Evolutionary conservation across 2,329 filamentous ascomycete genomes (phyloP).

Genomic region (Colletotrichum acutatum): DNA sequence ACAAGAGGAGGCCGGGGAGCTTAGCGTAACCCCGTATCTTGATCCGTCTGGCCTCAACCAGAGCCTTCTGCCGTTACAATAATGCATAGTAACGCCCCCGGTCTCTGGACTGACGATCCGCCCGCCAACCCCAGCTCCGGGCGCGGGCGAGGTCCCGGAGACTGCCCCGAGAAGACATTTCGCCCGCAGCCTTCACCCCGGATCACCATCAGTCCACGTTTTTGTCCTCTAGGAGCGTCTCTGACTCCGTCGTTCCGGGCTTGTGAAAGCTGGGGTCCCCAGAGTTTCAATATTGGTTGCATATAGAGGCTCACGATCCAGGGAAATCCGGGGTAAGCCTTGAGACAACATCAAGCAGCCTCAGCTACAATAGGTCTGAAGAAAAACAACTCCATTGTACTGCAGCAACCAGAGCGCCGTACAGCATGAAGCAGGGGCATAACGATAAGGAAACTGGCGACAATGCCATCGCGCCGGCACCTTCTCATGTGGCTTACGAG

Average conservation of each 20-base stretch:
- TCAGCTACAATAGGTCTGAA: neutral
- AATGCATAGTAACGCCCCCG: neutral
- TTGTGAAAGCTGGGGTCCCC: conserved; percentile 14
- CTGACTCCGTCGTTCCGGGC: conserved; percentile 15
- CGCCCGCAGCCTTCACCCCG: neutral
- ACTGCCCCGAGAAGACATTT: neutral
- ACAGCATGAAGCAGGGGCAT: conserved; percentile 15
- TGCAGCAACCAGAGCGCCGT: neutral
- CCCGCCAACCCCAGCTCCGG: conserved; percentile 6
- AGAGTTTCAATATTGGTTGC: neutral
- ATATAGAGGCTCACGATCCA: conserved; percentile 8
- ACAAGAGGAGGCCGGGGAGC: neutral
- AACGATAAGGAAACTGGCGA: neutral
- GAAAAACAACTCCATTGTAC: neutral
- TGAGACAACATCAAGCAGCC: neutral
- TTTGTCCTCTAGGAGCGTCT: conserved; percentile 10
- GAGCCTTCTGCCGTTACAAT: too few relatives aligned
- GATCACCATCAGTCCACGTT: conserved; percentile 18
- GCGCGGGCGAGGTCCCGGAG: conserved; percentile 16
- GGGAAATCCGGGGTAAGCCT: conserved; percentile 10
- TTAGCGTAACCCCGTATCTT: neutral
- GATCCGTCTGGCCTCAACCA: too few relatives aligned
- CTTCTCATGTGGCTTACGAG: neutral
- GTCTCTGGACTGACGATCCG: conserved; percentile 1
- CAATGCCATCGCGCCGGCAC: neutral